These are phyloP conservation scores for Podila clonocystis DNA, from an alignment of 192 early-diverging fungal species.

Conservation along the genomic window DNA sequence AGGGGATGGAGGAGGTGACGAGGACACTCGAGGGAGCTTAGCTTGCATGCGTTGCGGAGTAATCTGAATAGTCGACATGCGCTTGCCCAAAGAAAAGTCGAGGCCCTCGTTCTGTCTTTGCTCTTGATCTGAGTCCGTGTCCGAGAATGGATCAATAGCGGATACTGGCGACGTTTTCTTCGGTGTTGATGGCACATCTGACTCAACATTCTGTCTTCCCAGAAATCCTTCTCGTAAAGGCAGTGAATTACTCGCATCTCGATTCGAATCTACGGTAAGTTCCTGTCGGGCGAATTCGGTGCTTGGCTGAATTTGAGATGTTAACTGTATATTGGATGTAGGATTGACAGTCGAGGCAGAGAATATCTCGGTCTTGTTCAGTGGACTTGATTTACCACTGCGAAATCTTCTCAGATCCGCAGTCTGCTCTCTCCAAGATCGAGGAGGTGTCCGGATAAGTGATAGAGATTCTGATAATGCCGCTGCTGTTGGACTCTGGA, in stretches of 20 bases:
- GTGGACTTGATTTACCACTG: background rate
- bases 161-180: no score
- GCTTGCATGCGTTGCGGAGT: slow-evolving; percentile 24
- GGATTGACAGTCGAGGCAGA: background rate
- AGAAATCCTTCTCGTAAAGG: no score
- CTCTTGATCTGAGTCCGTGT: background rate
- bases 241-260: no score
- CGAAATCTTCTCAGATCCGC: background rate
- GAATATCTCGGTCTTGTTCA: background rate
- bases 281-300: no score
- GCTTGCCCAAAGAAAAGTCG: background rate
- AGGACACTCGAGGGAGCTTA: slow-evolving; percentile 16
- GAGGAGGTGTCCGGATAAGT: background rate
- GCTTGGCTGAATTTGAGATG: no score
- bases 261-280: no score
- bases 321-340: no score
- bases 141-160: no score
- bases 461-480: background rate
- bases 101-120: background rate
- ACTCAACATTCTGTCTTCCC: no score
- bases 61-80: slow-evolving; percentile 11
- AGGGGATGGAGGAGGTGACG: no score
- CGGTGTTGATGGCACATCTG: background rate
- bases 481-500: background rate
- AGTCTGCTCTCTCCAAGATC: background rate